Conservation (phyloP, 2,329 filamentous ascomycete genomes). For the Calonectria naviculata region DNA sequence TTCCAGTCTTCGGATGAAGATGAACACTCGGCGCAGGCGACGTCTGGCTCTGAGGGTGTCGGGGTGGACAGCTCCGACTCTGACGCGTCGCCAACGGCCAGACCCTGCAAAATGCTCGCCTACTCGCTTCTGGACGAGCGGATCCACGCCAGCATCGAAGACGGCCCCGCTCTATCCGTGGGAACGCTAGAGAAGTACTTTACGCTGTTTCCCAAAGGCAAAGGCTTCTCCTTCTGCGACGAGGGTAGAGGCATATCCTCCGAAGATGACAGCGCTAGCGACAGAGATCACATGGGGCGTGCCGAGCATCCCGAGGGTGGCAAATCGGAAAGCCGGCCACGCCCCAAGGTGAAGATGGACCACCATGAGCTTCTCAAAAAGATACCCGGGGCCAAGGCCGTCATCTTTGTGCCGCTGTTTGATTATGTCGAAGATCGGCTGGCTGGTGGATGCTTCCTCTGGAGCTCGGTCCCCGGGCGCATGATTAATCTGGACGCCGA, state of each 20-base stretch:
- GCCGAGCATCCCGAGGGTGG: not conserved
- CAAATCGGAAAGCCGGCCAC: slow-evolving; percentile 1
- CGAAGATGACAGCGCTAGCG: slow-evolving; percentile 45
- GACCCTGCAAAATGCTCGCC: slow-evolving; percentile 44
- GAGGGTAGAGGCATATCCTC: slow-evolving; percentile 42
- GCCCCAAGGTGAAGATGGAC: slow-evolving; percentile 38
- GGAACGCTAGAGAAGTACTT: slow-evolving; percentile 45
- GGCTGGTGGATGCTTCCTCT: slow-evolving; percentile 40
- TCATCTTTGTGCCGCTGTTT: slow-evolving; percentile 50
- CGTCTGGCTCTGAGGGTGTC: slow-evolving; percentile 34
- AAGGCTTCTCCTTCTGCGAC: slow-evolving; percentile 43
- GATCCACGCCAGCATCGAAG: slow-evolving; percentile 38
- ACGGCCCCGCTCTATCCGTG: slow-evolving; percentile 40
- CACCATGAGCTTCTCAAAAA: slow-evolving; percentile 47
- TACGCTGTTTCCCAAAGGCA: slow-evolving; percentile 43
- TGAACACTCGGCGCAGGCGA: slow-evolving; percentile 16
- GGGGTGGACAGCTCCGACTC: slow-evolving; percentile 44
- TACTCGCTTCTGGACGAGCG: slow-evolving; percentile 40
- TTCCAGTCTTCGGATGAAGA: slow-evolving; percentile 27
- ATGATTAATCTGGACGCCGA: slow-evolving; percentile 51
- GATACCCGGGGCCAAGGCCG: slow-evolving; percentile 46
- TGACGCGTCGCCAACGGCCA: slow-evolving; percentile 37
- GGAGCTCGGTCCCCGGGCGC: slow-evolving; percentile 21
- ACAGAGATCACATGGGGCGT: slow-evolving; percentile 24
- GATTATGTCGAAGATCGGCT: slow-evolving; percentile 48